Percentiles rank a stretch among this genome's conserved stretches.
Evolutionary conservation across 2,329 filamentous ascomycete species (phyloP).

Genomic region (Colletotrichum costaricense): DNA sequence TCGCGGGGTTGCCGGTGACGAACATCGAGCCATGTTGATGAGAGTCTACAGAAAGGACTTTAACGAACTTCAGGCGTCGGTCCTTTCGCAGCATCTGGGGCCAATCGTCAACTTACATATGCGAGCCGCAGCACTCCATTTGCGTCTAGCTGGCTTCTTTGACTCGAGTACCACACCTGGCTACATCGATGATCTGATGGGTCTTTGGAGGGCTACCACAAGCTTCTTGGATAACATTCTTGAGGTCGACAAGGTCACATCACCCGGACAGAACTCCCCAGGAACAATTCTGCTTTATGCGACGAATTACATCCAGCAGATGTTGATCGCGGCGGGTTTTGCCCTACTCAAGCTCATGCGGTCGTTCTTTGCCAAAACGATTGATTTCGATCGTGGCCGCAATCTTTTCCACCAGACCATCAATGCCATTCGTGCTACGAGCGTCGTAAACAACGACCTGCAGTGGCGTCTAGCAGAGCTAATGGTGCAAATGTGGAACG

Average conservation of each 20-base stretch:
- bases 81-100: conserved; percentile 68
- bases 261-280: conserved; percentile 56
- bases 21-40: conserved; percentile 75
- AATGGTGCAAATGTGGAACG: conserved; percentile 90
- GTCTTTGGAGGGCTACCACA: conserved; percentile 78
- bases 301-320: conserved; percentile 84
- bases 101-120: conserved; percentile 74
- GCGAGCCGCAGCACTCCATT: conserved; percentile 78
- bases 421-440: conserved; percentile 76
- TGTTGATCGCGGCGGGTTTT: conserved; percentile 85
- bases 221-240: conserved; percentile 76
- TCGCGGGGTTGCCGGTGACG: conserved; percentile 74
- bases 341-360: conserved; percentile 82
- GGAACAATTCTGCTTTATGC: conserved; percentile 72
- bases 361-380: conserved; percentile 79
- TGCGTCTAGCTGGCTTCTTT: conserved; percentile 84
- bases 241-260: conserved; percentile 61
- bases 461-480: conserved; percentile 84
- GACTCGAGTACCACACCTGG: conserved; percentile 78
- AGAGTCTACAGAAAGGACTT: conserved; percentile 74
- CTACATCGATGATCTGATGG: conserved; percentile 80
- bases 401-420: conserved; percentile 79
- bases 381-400: conserved; percentile 75
- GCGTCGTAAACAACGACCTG: conserved; percentile 81
- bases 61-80: conserved; percentile 70